Evolutionary conservation across 2,329 filamentous ascomycete genomes (phyloP).

Genomic region (Tolypocladium endophyticum): DNA sequence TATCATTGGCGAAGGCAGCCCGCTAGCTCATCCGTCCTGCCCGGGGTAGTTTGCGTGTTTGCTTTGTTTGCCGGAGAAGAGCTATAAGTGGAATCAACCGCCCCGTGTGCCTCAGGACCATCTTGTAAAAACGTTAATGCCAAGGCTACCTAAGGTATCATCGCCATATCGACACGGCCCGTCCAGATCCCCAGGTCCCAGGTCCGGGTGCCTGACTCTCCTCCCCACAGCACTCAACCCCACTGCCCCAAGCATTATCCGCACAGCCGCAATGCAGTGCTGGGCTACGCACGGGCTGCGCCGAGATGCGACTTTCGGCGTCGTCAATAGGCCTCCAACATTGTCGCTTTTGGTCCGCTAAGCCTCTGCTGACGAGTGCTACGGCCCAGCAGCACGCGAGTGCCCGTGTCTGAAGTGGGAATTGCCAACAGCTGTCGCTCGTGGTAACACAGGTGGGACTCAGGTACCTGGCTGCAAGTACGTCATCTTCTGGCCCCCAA

Average conservation of each 20-base stretch:
- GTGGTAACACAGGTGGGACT: neutral
- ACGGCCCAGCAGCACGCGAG: neutral
- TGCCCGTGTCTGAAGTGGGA: neutral
- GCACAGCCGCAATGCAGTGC: neutral
- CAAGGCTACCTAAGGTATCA: neutral
- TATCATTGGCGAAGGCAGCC: no score
- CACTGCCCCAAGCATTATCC: neutral
- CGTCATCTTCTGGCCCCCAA: neutral
- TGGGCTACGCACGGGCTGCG: neutral
- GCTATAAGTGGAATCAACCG: neutral
- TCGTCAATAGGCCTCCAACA: neutral
- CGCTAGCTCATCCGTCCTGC: no score
- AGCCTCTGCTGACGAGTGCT: neutral
- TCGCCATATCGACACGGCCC: no score
- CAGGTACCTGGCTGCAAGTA: neutral
- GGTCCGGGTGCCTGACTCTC: neutral
- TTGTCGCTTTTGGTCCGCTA: neutral
- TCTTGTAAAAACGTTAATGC: neutral
- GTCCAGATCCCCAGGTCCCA: no score
- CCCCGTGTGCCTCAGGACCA: neutral
- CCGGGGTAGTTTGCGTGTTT: neutral
- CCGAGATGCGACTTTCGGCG: neutral
- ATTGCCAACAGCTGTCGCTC: neutral
- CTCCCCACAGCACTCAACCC: neutral
- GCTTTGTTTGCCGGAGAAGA: neutral